Conservation (phyloP, 805 yeast genomes). For the Starmerella vaccinii region DNA sequence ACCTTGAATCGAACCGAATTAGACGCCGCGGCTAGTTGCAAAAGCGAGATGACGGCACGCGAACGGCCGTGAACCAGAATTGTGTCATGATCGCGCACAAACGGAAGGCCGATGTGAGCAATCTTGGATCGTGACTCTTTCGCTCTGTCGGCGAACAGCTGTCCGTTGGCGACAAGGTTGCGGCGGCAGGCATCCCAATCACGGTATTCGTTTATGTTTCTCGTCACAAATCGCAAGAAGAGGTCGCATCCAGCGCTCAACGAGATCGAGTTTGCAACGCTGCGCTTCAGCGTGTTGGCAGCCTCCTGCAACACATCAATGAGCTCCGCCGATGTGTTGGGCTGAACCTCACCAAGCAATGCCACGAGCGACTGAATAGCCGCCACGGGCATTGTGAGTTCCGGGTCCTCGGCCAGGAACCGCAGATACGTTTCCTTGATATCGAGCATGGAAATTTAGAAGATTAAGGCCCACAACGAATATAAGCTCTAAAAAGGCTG, state of each 20-base stretch:
- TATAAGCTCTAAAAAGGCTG: too few species aligned
- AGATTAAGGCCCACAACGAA: slow-evolving; percentile 7
- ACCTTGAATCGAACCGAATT: slow-evolving; percentile 70
- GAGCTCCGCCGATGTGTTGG: slow-evolving; percentile 87
- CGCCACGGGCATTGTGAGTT: slow-evolving; percentile 98
- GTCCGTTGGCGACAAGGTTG: slow-evolving; percentile 87
- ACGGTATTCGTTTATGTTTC: slow-evolving; percentile 71
- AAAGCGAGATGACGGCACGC: slow-evolving; percentile 73
- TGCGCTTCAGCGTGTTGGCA: slow-evolving; percentile 57
- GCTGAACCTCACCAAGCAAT: slow-evolving; percentile 68
- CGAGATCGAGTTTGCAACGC: slow-evolving; percentile 85
- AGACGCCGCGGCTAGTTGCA: slow-evolving; percentile 65
- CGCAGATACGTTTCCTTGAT: slow-evolving; percentile 70
- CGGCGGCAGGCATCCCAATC: slow-evolving; percentile 92
- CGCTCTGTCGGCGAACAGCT: slow-evolving; percentile 81
- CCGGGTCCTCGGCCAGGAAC: slow-evolving; percentile 81
- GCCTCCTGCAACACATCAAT: slow-evolving; percentile 72
- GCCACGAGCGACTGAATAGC: slow-evolving; percentile 92
- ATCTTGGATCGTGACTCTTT: slow-evolving; percentile 78
- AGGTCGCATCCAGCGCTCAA: slow-evolving; percentile 95
- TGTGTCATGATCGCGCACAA: slow-evolving; percentile 84
- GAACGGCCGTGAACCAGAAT: slow-evolving; percentile 85
- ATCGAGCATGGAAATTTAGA: slow-evolving; percentile 42
- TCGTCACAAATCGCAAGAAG: slow-evolving; percentile 82
- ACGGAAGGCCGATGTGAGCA: slow-evolving; percentile 78